phyloP scores from a whole-genome alignment of 2,329 filamentous ascomycete species.

The Botrytis hyacinthi region DNA sequence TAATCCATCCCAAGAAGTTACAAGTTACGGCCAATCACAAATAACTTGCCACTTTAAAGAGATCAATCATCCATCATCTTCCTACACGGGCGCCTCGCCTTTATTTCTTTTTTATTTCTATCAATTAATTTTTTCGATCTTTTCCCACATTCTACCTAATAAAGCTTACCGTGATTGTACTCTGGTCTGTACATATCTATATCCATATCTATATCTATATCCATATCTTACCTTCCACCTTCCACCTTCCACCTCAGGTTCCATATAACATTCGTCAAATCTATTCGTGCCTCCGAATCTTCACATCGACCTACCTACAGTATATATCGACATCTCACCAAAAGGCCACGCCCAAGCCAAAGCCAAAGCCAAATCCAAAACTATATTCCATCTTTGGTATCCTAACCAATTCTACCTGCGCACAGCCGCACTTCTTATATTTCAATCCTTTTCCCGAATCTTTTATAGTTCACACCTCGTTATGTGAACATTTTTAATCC shows the following conservation, averaged over 20 bases:
- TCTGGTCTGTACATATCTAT: not conserved
- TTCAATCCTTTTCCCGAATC: not conserved
- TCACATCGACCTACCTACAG: not conserved
- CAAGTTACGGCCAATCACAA: not conserved
- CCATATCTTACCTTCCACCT: not conserved
- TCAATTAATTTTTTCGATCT: not conserved
- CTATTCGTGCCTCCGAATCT: not conserved
- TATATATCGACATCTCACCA: not conserved
- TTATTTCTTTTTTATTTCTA: not conserved
- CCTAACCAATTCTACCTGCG: not conserved
- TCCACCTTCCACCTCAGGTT: too few relatives aligned
- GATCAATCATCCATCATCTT: not conserved
- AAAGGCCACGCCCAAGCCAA: not conserved
- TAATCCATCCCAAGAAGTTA: not conserved
- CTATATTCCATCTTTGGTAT: not conserved
- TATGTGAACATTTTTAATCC: too few relatives aligned
- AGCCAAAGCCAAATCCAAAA: not conserved
- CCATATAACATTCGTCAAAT: not conserved
- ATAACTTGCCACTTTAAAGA: conserved; percentile 5
- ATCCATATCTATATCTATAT: too few relatives aligned
- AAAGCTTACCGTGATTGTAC: too few relatives aligned
- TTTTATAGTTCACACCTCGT: not conserved
- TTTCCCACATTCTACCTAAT: not conserved
- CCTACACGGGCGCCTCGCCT: not conserved
- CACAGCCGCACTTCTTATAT: not conserved